Evolutionary conservation across 257 asterid genomes (phyloP).

Genomic region (Echites panduratus): DNA sequence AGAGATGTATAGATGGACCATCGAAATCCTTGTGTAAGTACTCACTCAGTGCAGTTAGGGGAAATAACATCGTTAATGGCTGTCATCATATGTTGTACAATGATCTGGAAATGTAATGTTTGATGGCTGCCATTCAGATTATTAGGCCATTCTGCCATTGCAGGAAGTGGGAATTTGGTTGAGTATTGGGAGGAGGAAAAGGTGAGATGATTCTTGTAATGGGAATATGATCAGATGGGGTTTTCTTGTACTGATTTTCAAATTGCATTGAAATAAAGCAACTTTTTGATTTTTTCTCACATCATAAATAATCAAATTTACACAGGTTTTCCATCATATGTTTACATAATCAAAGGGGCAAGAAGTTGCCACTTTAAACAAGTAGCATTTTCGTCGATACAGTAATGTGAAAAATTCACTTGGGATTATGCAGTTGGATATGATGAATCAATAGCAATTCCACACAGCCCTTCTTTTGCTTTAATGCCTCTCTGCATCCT

Average conservation of each 20-base stretch:
- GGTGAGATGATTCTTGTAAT: neutral
- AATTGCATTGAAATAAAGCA: neutral
- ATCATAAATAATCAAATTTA: neutral
- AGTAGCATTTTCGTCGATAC: neutral
- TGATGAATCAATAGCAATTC: constrained; percentile 14
- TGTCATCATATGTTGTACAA: neutral
- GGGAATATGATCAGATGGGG: neutral
- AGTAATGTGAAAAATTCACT: neutral
- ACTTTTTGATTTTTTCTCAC: neutral
- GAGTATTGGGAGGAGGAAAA: neutral
- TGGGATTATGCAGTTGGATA: constrained; percentile 9
- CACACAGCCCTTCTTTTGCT: constrained; percentile 13
- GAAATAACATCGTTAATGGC: neutral
- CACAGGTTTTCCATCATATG: neutral
- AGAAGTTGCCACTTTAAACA: neutral
- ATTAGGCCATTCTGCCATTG: neutral
- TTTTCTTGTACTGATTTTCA: neutral
- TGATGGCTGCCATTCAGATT: neutral
- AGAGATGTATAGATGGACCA: constrained; percentile 68
- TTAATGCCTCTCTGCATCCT: constrained; percentile 4
- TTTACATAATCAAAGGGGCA: neutral
- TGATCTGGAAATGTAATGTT: neutral
- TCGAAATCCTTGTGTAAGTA: constrained; percentile 30
- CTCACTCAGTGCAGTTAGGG: neutral
- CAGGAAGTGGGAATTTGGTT: no score